Evolutionary conservation across 1,284 basidiomycete species (phyloP), one percentile per base, ranked within the genome.

Genomic region (Puccinia triticina): DNA sequence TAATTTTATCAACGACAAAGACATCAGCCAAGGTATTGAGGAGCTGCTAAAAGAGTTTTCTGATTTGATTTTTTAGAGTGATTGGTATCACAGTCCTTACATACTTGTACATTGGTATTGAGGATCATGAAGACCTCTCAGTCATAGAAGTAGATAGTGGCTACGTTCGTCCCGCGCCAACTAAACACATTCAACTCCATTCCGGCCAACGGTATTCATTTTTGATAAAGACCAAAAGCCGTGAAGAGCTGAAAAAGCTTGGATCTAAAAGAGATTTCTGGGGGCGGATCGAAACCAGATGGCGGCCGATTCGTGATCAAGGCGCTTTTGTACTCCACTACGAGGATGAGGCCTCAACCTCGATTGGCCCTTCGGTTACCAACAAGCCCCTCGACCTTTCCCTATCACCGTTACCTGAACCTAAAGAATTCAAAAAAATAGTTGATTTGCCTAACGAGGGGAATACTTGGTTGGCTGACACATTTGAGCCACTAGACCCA

Each of bases 111-210:
- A 64, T 81, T 50, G 79, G 55, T 23, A 73, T 81, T 23, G 79
- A 81, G 57, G 40, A n/a, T 46, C 79, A 81, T 50, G n/a, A 69
- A 18, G 11, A 66, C 7, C 64, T 84, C 67, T 83, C 53, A 34
- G 67, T 86, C 61, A 85, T 86, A 53, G 86, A 84, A 55, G 86
- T 83, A 14, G 86, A 86, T 40, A 85, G 84, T 0, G 74, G 82
- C 11, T 85, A 86, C 43, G 55, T 86, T 12, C 67, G 84, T 32
- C 37, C 83, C 0, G 16, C 83, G 0, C 43, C 80, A 18, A 77
- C 84, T 2, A 71, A 83, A 32, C 75, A 77, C 11, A 75, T 85
- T 26, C 85, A 86, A 79, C 21, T 85, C 16, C 79, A 83, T 0
- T 59, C 84, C 0, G 86, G 86, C 7, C 85, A 86, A 66, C 78